A percentile compares a stretch with the other conserved stretches of the same genome.
Conservation (phyloP, 2,329 filamentous ascomycete species). For the Calonectria naviculata region DNA sequence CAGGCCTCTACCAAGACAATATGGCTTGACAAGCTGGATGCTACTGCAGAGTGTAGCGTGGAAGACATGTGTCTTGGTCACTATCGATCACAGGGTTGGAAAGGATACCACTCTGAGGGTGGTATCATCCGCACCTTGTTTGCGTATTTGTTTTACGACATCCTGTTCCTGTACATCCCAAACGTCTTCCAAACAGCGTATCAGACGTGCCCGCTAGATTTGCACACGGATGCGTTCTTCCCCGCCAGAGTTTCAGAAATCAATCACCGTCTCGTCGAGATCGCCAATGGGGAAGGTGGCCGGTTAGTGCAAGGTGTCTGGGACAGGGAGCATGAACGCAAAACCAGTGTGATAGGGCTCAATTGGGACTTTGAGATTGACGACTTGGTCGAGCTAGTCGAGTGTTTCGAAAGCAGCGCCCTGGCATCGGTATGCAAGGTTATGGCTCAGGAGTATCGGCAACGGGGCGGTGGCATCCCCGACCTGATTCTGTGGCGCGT, state of each 20-base stretch:
- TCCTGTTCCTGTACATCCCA: conserved; percentile 91
- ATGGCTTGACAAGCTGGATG: conserved; percentile 84
- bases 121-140: conserved; percentile 93
- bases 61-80: conserved; percentile 93
- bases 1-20: conserved; percentile 76
- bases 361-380: conserved; percentile 88
- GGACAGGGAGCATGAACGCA: conserved; percentile 72
- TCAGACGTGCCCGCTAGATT: conserved; percentile 92
- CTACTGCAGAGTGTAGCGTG: conserved; percentile 81
- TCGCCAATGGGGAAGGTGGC: conserved; percentile 83
- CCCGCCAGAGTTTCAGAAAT: conserved; percentile 88
- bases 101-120: conserved; percentile 93
- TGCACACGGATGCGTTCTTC: conserved; percentile 95
- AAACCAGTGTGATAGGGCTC: conserved; percentile 90
- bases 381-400: conserved; percentile 82
- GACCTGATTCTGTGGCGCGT: conserved; percentile 90
- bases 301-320: conserved; percentile 76
- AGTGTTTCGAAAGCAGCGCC: conserved; percentile 83
- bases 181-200: conserved; percentile 98
- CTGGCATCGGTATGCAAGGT: conserved; percentile 90
- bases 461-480: conserved; percentile 87
- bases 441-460: conserved; percentile 93
- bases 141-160: conserved; percentile 91
- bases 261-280: conserved; percentile 85
- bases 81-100: conserved; percentile 88